phyloP scores from a whole-genome alignment of 2,329 filamentous ascomycete genomes.

The Aspergillus pseudoglaucus region DNA sequence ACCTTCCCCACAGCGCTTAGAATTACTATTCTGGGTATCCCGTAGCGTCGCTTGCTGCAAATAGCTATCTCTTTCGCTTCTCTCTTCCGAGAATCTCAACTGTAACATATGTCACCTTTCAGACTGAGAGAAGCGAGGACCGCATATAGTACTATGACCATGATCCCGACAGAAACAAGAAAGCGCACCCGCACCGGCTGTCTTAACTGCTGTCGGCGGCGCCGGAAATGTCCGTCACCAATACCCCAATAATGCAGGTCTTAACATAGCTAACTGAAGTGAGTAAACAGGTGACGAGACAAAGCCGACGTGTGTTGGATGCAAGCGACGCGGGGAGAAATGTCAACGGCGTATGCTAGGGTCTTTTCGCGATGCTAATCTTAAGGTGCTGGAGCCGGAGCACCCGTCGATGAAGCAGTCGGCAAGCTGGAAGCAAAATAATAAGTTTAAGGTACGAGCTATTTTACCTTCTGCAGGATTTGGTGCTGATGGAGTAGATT shows the following conservation, averaged over 20 bases:
- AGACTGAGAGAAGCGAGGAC: no score
- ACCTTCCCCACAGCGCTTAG: neutral
- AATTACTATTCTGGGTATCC: neutral
- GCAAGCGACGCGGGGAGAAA: slow-evolving; percentile 22
- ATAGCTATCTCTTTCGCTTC: neutral
- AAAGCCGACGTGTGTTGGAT: slow-evolving; percentile 25
- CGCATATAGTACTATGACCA: neutral
- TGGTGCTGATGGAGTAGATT: slow-evolving; percentile 9
- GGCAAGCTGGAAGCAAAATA: slow-evolving; percentile 12
- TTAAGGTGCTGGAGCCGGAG: slow-evolving; percentile 20
- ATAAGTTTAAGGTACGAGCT: slow-evolving; percentile 16
- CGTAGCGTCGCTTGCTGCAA: no score
- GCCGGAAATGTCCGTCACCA: slow-evolving; percentile 23
- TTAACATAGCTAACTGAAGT: neutral
- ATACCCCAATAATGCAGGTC: neutral
- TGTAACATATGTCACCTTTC: no score
- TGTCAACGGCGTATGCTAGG: slow-evolving; percentile 27
- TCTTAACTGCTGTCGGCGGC: slow-evolving; percentile 25
- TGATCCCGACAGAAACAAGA: slow-evolving; percentile 8
- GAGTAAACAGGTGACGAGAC: slow-evolving; percentile 20
- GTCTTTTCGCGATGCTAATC: slow-evolving; percentile 25
- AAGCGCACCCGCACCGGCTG: slow-evolving; percentile 27
- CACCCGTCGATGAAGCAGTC: slow-evolving; percentile 26
- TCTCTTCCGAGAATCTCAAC: no score
- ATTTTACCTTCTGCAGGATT: no score